Conservation (phyloP, 345 rosid genomes). For the Eucalyptus marginata region DNA sequence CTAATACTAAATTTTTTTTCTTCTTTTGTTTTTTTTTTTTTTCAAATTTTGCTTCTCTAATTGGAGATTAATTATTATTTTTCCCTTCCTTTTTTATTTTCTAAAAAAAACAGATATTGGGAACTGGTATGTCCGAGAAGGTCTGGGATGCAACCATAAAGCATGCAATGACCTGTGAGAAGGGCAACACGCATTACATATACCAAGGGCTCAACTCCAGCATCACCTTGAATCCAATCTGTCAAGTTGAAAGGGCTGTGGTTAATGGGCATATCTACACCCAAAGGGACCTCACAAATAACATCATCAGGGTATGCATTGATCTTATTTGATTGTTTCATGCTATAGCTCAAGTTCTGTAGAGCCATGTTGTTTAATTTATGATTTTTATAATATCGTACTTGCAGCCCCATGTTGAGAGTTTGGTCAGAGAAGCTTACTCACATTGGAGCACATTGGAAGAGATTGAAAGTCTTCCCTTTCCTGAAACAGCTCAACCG, state of each 20-base stretch:
- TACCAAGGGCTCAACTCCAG: constrained; percentile 11
- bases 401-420: constrained; percentile 30
- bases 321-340: background rate
- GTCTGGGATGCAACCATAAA: constrained; percentile 66
- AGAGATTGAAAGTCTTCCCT: constrained; percentile 18
- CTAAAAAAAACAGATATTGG: constrained; percentile 38
- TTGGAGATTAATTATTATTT: background rate
- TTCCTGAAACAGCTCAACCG: constrained; percentile 25
- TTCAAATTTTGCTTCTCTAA: background rate
- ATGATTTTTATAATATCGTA: background rate
- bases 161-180: constrained; percentile 59
- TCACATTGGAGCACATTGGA: constrained; percentile 33
- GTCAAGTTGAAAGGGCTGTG: constrained; percentile 42
- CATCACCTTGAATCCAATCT: constrained; percentile 50
- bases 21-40: background rate
- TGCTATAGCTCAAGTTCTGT: background rate
- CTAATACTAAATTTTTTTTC: background rate
- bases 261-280: constrained; percentile 30
- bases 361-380: background rate
- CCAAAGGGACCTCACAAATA: constrained; percentile 6
- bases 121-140: constrained; percentile 66
- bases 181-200: constrained; percentile 46
- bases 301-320: constrained; percentile 22
- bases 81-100: background rate
- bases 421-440: constrained; percentile 49